Conservation (phyloP, 495 filamentous ascomycete species). For the Xylaria venustula region DNA sequence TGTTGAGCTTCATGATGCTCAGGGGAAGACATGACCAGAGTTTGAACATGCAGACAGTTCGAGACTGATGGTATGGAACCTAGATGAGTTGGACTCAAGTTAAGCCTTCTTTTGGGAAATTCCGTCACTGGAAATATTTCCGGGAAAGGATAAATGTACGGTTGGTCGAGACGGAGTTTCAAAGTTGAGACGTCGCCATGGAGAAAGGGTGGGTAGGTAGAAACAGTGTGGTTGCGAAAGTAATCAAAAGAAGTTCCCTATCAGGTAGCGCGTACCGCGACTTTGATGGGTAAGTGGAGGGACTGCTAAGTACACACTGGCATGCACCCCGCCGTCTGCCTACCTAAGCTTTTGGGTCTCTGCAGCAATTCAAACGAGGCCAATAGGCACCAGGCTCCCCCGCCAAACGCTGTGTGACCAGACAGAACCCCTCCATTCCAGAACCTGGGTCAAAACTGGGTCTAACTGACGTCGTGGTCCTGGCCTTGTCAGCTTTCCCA, state of each 20-base stretch:
- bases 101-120: too few species aligned
- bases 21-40: conserved; percentile 24
- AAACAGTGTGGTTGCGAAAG: background rate
- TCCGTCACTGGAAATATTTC: too few species aligned
- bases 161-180: too few species aligned
- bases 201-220: background rate
- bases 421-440: conserved; percentile 5
- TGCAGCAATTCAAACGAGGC: background rate
- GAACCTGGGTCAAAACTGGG: background rate
- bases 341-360: background rate
- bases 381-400: too few species aligned
- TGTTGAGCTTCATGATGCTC: conserved; percentile 22
- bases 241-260: background rate
- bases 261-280: conserved; percentile 10
- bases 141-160: too few species aligned
- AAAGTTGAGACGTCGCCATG: too few species aligned
- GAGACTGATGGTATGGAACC: background rate
- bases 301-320: too few species aligned
- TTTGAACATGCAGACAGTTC: conserved; percentile 16
- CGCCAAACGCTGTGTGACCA: too few species aligned
- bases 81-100: background rate
- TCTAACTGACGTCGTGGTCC: background rate
- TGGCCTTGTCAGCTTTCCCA: background rate
- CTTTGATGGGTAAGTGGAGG: conserved; percentile 11
- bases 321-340: background rate